Evolutionary conservation across 495 filamentous ascomycete species (phyloP), one percentile per base, ranked within the genome.

Genomic region (Xylaria acuta): DNA sequence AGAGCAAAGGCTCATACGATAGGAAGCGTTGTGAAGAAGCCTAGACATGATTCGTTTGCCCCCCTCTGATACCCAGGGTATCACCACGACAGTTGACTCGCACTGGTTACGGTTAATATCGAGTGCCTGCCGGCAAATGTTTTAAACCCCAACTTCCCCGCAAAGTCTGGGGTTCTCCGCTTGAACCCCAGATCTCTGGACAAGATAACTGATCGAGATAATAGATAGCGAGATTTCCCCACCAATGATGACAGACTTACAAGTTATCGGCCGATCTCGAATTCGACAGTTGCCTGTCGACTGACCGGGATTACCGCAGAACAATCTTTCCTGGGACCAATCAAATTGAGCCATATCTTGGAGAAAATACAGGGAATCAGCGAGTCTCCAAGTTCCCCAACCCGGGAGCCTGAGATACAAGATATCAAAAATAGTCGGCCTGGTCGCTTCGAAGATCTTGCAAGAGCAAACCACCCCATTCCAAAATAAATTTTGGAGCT

Each of bases 101-200:
- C 20, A 68, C 59, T 68, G 66, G 66, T 22, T 45, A 43, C 53
- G 66, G 66, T 45, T 68, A 59, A 68, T 58, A 34, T 56, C 9
- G 51, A 58, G 5, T 47, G n/a, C n/a, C n/a, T 11, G 36, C 22
- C 66, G 66, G 66, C n/a, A 68, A 32, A 68, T 68, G 36, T 38
- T 51, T 41, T 11, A 22, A 30, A 45, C 66, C 27, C 66, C 66
- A 58, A 58, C 51, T 58, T 68, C 66, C 51, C 66, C 66, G 51
- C 66, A 58, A 43, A 58, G 36, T 68, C 66, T 58, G 36, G 66
- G 66, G 51, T 68, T 12, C 22, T 54, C 51, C 27, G 45, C 45
- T 49, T 22, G 30, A 54, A 67, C 45, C 47, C 49, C 20, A 67
- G 64, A 53, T 38, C 0, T 51, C 12, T 53, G 32, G 18, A 34